A percentile compares a stretch with the other conserved stretches of the same genome.
Conservation (phyloP, 768 basidiomycete genomes). For the Pleurotus platypus region DNA sequence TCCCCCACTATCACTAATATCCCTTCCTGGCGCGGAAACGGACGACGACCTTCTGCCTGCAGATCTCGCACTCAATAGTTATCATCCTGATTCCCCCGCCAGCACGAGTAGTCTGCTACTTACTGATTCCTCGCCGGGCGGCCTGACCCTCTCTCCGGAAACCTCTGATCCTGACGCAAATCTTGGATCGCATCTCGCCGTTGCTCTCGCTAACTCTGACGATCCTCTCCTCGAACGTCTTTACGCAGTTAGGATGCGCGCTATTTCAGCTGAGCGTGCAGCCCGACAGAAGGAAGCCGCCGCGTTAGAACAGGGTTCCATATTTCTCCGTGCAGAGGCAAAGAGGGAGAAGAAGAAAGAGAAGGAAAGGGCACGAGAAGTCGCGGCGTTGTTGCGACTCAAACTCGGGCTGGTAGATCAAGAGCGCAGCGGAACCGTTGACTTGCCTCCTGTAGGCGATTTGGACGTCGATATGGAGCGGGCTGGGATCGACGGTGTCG, state of each 20-base stretch:
- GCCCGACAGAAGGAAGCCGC: constrained; percentile 24
- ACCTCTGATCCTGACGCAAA: constrained; percentile 29
- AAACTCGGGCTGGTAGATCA: constrained; percentile 32
- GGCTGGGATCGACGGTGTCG: neutral
- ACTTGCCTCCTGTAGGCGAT: neutral
- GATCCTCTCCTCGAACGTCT: constrained; percentile 37
- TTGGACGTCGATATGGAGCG: neutral
- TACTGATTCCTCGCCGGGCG: constrained; percentile 34
- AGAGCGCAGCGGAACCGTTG: neutral
- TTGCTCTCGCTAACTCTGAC: constrained; percentile 22
- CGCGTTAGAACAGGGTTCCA: constrained; percentile 31
- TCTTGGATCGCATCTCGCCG: constrained; percentile 17
- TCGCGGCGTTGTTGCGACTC: constrained; percentile 51
- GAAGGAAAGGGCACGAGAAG: constrained; percentile 53
- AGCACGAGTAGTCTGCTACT: constrained; percentile 24
- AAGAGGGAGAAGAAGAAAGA: constrained; percentile 43
- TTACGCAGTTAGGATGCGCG: constrained; percentile 35
- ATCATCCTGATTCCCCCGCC: constrained; percentile 1
- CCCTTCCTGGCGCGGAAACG: constrained; percentile 39
- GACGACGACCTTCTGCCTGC: constrained; percentile 38
- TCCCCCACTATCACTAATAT: constrained; percentile 25
- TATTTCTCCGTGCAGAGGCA: constrained; percentile 37
- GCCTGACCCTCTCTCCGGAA: constrained; percentile 42
- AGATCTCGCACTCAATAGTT: constrained; percentile 7
- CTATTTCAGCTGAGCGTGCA: constrained; percentile 26